phyloP scores from a whole-genome alignment of 179 eudicot species.

The Beta lomatogona region DNA sequence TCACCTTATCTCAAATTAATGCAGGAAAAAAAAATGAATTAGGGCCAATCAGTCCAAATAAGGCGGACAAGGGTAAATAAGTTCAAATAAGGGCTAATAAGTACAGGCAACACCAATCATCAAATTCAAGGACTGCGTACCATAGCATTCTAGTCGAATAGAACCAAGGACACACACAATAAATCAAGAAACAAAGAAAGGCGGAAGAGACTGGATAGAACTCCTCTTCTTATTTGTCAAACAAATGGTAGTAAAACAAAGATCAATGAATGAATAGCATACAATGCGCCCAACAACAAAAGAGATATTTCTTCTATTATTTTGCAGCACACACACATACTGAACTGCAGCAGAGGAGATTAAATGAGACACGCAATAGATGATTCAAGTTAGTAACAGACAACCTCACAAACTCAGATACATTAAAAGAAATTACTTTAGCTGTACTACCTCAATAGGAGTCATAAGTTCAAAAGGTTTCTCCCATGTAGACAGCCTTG shows the following conservation, averaged over 20 bases:
- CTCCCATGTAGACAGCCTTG: constrained; percentile 76
- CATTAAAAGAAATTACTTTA: not conserved
- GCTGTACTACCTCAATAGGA: constrained; percentile 59
- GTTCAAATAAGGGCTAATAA: no score
- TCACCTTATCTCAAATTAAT: no score
- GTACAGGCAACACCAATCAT: no score
- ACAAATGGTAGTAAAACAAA: not conserved
- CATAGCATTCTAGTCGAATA: no score
- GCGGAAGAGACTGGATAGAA: no score
- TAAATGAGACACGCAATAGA: constrained; percentile 3
- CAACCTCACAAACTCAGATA: not conserved
- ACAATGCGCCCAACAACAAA: not conserved
- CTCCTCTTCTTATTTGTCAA: no score
- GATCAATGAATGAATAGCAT: not conserved
- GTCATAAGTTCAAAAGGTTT: constrained; percentile 89
- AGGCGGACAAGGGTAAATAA: no score
- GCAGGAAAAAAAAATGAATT: no score
- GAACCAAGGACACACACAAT: no score
- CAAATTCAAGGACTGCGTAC: no score
- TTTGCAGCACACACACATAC: not conserved
- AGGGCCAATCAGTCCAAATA: no score
- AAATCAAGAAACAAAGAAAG: no score
- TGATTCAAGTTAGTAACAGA: not conserved
- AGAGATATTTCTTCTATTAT: not conserved
- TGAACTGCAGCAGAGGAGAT: not conserved